Conservation (phyloP, 352 stramenopile genomes). For the Globisporangium spinosum region DNA sequence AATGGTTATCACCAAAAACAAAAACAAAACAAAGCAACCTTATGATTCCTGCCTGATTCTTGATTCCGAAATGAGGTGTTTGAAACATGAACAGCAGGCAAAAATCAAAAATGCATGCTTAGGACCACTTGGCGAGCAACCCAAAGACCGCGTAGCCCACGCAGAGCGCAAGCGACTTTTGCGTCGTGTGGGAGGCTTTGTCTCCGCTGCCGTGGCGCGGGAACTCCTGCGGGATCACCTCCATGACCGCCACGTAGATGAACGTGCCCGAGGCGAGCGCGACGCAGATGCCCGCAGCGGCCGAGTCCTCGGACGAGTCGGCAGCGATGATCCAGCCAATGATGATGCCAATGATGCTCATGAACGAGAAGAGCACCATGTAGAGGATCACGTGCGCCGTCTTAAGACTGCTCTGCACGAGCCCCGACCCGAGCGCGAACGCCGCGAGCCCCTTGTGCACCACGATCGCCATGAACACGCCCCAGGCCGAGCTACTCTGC, state of each 20-base stretch:
- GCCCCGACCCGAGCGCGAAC: constrained; percentile 63
- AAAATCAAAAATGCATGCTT: background rate
- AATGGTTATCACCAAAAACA: too few relatives aligned
- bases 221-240: constrained; percentile 83
- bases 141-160: constrained; percentile 75
- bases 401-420: constrained; percentile 59
- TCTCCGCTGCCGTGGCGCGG: constrained; percentile 29
- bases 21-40: too few relatives aligned
- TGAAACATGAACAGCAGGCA: too few relatives aligned
- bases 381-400: constrained; percentile 38
- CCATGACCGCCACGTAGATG: constrained; percentile 86
- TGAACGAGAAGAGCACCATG: constrained; percentile 55
- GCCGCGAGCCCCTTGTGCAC: constrained; percentile 77
- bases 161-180: constrained; percentile 57
- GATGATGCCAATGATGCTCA: constrained; percentile 52
- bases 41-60: too few relatives aligned
- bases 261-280: constrained; percentile 74
- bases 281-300: constrained; percentile 48
- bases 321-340: constrained; percentile 41
- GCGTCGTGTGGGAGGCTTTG: constrained; percentile 11
- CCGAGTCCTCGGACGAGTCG: constrained; percentile 39
- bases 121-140: constrained; percentile 76
- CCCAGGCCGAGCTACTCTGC: constrained; percentile 65
- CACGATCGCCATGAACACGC: constrained; percentile 72
- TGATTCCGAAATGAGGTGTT: too few relatives aligned